A percentile compares a stretch with the other conserved stretches of the same genome.
phyloP scores from a whole-genome alignment of 768 basidiomycete species.

The Crucibulum laeve region DNA sequence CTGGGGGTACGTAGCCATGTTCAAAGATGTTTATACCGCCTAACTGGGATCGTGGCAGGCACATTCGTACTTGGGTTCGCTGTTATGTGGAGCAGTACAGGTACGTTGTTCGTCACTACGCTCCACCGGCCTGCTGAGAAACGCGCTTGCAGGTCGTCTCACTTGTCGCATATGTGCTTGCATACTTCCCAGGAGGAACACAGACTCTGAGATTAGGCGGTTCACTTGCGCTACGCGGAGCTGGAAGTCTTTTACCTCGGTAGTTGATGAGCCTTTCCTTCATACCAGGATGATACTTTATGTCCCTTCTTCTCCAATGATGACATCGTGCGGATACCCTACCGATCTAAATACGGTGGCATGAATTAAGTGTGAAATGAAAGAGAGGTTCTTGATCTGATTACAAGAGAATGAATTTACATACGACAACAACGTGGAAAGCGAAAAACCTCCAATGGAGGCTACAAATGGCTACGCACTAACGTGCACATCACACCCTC shows the following conservation, averaged over 20 bases:
- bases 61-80: constrained; percentile 81
- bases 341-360: no score
- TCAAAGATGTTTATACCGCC: not conserved
- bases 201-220: constrained; percentile 79
- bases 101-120: constrained; percentile 25
- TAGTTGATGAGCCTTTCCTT: constrained; percentile 26
- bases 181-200: constrained; percentile 92
- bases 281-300: no score
- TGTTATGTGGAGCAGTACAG: constrained; percentile 80
- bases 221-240: constrained; percentile 78
- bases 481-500: no score
- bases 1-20: constrained; percentile 60
- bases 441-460: no score
- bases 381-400: no score
- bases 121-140: not conserved
- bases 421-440: no score
- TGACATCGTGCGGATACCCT: no score
- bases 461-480: no score
- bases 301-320: no score
- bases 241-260: constrained; percentile 76
- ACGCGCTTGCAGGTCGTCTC: constrained; percentile 64
- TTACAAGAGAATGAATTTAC: no score
- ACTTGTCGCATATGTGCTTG: constrained; percentile 83
- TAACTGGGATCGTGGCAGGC: constrained; percentile 36
- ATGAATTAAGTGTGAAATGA: no score